Percentiles rank a stretch among this genome's conserved stretches.
Evolutionary conservation across 2,329 filamentous ascomycete genomes (phyloP).

Genomic region (Colletotrichum simmondsii): DNA sequence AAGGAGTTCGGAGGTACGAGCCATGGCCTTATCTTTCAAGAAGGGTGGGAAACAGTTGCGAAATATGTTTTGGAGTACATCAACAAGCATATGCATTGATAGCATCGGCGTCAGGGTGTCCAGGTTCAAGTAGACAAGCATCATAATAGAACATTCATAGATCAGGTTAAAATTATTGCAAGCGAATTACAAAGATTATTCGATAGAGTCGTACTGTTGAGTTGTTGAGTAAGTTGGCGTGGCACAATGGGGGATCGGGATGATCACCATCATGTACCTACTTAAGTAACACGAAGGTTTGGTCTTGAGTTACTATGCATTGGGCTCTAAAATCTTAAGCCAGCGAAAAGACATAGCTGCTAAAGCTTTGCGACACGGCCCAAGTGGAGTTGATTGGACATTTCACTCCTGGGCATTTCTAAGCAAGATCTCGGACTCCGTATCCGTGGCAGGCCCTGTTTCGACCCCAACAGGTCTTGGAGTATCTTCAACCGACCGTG

Average conservation of each 20-base stretch:
- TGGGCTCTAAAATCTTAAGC: too few species aligned
- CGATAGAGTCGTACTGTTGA: too few species aligned
- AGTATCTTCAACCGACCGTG: background rate
- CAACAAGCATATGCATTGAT: background rate
- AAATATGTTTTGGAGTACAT: constrained; percentile 24
- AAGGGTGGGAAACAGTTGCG: constrained; percentile 34
- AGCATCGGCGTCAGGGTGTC: background rate
- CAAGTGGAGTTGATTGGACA: background rate
- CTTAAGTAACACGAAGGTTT: too few species aligned
- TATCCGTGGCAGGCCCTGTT: background rate
- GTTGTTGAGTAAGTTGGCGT: too few species aligned
- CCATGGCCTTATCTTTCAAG: constrained; percentile 38
- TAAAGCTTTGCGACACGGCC: background rate
- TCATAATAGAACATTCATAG: background rate
- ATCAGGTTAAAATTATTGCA: background rate
- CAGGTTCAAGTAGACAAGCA: background rate
- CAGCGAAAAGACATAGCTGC: too few species aligned
- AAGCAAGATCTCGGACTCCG: constrained; percentile 9
- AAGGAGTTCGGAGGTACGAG: constrained; percentile 36
- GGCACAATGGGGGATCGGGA: accelerated
- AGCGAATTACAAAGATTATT: background rate
- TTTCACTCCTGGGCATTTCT: constrained; percentile 12
- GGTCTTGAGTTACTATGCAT: too few species aligned
- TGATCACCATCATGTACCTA: too few species aligned
- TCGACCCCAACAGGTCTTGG: constrained; percentile 19